These are phyloP conservation scores for Coemansia sp. DNA, from an alignment of 192 early-diverging fungal species.

Conservation along the genomic window DNA sequence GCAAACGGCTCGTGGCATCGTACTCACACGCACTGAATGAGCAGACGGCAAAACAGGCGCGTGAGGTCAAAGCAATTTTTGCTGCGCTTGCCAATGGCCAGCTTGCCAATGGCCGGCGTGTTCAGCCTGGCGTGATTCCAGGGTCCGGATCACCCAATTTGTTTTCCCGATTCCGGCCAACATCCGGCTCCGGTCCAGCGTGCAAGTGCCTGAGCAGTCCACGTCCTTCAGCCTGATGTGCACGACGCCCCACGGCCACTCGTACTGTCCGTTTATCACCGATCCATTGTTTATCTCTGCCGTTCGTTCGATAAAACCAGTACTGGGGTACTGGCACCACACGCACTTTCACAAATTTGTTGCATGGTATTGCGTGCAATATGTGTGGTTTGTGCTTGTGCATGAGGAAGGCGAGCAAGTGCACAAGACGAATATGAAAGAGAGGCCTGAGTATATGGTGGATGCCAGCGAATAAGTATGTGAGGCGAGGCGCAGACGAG, in stretches of 20 bases:
- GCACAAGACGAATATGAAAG: background rate
- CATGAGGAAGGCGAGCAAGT: conserved; percentile 7
- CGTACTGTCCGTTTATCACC: conserved; percentile 22
- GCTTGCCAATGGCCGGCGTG: background rate
- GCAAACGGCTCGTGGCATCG: background rate
- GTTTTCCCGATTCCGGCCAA: conserved; percentile 30
- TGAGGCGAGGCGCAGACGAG: background rate
- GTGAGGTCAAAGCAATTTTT: background rate
- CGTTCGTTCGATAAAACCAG: conserved; percentile 5
- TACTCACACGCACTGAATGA: background rate
- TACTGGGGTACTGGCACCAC: conserved; percentile 16
- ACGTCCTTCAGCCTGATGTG: conserved; percentile 1
- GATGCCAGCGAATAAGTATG: background rate
- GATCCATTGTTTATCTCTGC: conserved; percentile 6
- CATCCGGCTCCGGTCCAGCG: conserved; percentile 9
- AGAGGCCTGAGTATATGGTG: background rate
- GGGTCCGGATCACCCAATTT: conserved; percentile 7
- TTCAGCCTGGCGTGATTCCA: background rate
- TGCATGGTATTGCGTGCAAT: conserved; percentile 37
- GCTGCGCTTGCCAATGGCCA: background rate
- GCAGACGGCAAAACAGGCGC: too few species aligned
- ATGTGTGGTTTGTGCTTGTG: conserved; percentile 38
- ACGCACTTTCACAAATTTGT: conserved; percentile 22
- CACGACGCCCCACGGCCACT: background rate
- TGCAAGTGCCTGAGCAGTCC: conserved; percentile 17